These are phyloP conservation scores for Hypoxylon sp. DNA, from an alignment of 2,329 filamentous ascomycete genomes.

Conservation along the genomic window DNA sequence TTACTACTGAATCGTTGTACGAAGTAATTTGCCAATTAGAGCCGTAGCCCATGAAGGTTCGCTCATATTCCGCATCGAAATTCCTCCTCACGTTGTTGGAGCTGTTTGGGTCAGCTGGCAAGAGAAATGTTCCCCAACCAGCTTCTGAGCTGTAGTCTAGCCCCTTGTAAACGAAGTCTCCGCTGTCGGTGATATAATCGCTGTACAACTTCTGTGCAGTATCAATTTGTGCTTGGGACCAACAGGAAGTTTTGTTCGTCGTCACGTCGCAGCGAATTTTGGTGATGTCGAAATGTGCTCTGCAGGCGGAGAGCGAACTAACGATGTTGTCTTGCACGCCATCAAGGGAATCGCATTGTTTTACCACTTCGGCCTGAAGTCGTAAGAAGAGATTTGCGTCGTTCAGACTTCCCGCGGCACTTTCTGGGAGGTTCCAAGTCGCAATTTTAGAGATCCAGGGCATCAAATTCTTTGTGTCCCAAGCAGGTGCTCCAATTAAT, in stretches of 20 bases:
- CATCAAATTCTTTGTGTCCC: constrained; percentile 63
- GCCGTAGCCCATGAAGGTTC: constrained; percentile 51
- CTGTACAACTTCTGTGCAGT: constrained; percentile 50
- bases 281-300: constrained; percentile 51
- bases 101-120: constrained; percentile 44
- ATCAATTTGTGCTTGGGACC: constrained; percentile 58
- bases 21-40: constrained; percentile 46
- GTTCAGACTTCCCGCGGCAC: constrained; percentile 58
- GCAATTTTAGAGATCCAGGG: constrained; percentile 58
- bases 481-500: constrained; percentile 62
- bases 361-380: constrained; percentile 60
- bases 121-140: constrained; percentile 48
- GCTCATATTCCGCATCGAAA: constrained; percentile 51
- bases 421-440: constrained; percentile 61
- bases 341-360: constrained; percentile 62
- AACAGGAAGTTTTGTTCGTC: constrained; percentile 53
- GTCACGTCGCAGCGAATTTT: constrained; percentile 54
- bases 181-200: constrained; percentile 48
- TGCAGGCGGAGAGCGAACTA: constrained; percentile 57
- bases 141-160: constrained; percentile 62
- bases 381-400: constrained; percentile 57
- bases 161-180: constrained; percentile 53
- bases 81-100: constrained; percentile 47
- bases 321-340: constrained; percentile 61
- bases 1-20: constrained; percentile 51